Evolutionary conservation across 306 rosid genomes (phyloP), one percentile per base, ranked within the genome.

Genomic region (Ochetophila trinervis): DNA sequence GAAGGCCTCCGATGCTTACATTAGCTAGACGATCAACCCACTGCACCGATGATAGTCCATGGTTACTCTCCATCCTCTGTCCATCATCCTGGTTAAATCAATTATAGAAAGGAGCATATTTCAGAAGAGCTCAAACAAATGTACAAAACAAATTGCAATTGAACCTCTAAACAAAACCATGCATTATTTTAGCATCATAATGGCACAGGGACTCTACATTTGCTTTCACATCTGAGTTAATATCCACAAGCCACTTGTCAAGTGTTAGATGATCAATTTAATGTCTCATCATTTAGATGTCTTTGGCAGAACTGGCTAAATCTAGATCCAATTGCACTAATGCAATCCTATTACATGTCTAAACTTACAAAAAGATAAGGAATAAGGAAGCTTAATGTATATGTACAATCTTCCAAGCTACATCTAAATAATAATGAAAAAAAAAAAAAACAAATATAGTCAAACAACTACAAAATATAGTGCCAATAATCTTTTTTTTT

Each of bases 1-100:
- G 71, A 60, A 79, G 78, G 72, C 76, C 85, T 70, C 82, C 85
- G 45, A 79, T 55, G 79, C 85, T 76, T 73, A 65, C 67, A 57
- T 66, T 74, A 61, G 79, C 55, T 52, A 68, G 69, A 70, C 63
- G 57, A 73, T 91, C 87, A 42, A 42, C 9, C 79, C 81, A 76
- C 57, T 53, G 68, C 27, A 52, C 36, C 52, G 77, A 68, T 69
- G 81, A 63, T 60, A 74, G 82, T 66, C 67, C 71, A 70, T 62
- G 62, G 66, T 75, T 68, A 23, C 53, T 71, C 30, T 82, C 73
- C 47, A 57, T 36, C 64, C 62, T 59, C 56, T 37, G 80, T 63
- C 71, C 79, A 63, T 53, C 76, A 30, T 63, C 76, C 87, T 79
- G 69, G 57, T 67, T 45, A 51, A 45, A 70, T 62, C 27, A 72